These are phyloP conservation scores for Geotrichum carabidarum DNA, from an alignment of 1,139 yeast species.

Conservation along the genomic window DNA sequence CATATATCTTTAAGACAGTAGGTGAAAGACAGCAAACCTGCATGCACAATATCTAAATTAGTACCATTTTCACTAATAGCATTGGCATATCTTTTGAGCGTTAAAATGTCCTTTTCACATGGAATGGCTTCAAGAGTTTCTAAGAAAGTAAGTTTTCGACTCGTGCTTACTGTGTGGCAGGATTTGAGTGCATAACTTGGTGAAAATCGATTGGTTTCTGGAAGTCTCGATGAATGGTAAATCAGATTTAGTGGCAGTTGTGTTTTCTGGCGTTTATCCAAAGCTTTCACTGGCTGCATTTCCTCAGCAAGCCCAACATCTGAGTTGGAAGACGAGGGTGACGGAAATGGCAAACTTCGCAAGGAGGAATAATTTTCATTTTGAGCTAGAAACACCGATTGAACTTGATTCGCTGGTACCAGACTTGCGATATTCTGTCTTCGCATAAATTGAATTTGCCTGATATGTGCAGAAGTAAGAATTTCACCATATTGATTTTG, in stretches of 20 bases:
- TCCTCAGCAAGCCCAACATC: not conserved
- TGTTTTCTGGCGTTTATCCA: not conserved
- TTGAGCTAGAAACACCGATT: not conserved
- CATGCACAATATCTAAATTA: not conserved
- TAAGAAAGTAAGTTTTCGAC: slow-evolving; percentile 8
- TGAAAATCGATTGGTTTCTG: not conserved
- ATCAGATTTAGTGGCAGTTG: not conserved
- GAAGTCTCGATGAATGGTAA: not conserved
- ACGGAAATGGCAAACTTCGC: slow-evolving; percentile 5
- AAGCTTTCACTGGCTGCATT: not conserved
- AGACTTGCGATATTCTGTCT: not conserved
- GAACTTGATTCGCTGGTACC: not conserved
- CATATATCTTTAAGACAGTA: slow-evolving; percentile 6
- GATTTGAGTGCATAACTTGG: not conserved
- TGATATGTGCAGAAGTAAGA: too few relatives aligned
- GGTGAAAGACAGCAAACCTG: slow-evolving; percentile 5
- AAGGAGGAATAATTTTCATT: not conserved
- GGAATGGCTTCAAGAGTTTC: slow-evolving; percentile 13
- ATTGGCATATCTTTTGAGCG: slow-evolving; percentile 7
- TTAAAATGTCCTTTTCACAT: slow-evolving; percentile 6
- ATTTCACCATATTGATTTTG: not conserved
- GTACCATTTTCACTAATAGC: not conserved
- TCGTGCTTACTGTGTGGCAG: slow-evolving; percentile 1
- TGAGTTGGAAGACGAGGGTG: slow-evolving; percentile 8
- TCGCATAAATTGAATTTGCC: not conserved